These are phyloP conservation scores for Erucastrum elatum DNA, from an alignment of 345 rosid genomes.

Conservation along the genomic window DNA sequence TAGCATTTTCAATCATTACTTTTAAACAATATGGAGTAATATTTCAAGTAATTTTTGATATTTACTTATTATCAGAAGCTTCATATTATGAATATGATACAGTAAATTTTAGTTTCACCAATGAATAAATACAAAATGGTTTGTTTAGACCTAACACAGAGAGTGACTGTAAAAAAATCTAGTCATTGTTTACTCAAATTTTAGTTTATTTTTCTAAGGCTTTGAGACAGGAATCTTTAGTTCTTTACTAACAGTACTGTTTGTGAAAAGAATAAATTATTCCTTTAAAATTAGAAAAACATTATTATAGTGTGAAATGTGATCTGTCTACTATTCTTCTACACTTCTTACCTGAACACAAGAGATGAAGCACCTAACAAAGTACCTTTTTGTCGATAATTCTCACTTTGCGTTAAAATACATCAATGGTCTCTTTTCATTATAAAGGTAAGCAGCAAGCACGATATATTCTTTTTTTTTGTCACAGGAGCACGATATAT, in stretches of 20 bases:
- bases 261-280: not conserved
- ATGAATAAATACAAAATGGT: not conserved
- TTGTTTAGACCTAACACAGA: too few relatives aligned
- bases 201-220: not conserved
- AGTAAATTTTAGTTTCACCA: not conserved
- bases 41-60: not conserved
- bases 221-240: not conserved
- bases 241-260: not conserved
- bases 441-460: not conserved
- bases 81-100: not conserved
- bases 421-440: not conserved
- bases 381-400: not conserved
- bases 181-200: not conserved
- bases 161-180: too few relatives aligned
- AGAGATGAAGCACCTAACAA: slow-evolving; percentile 6
- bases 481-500: too few relatives aligned
- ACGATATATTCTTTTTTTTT: too few relatives aligned
- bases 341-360: slow-evolving; percentile 1
- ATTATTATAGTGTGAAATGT: not conserved
- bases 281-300: not conserved
- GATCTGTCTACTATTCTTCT: not conserved
- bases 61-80: not conserved
- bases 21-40: not conserved
- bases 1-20: not conserved
- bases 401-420: not conserved